Base-by-base conservation (phyloP, 2,329 filamentous ascomycete species). In the Ilyonectria destructans region DNA sequence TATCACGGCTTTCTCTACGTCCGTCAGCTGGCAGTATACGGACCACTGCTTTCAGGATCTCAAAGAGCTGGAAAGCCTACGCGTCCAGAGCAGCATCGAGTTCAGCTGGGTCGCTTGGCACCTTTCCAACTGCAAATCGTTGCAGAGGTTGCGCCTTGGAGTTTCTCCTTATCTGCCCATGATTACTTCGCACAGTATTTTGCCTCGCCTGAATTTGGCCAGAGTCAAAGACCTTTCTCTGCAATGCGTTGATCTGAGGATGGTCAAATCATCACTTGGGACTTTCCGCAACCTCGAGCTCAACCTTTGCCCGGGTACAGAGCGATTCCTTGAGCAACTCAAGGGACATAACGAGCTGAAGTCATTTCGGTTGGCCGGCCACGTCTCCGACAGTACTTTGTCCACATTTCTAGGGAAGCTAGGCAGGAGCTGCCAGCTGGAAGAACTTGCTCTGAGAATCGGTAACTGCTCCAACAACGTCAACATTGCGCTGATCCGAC, bases 401-500 rank as follows among this genome's bases (percentile, higher is more conserved):
- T 45, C 40, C 40, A 45, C 15, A 45, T 45, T 45, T 45, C 40
- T n/a, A 45, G 40, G 40, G 15, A 45, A 45, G 40, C 40, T 45
- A 45, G 40, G 40, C 40, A 45, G 40, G 40, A 45, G 40, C 17
- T 45, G 40, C n/a, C 17, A 8, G 40, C 40, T 45, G 17, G 40
- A 45, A n/a, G 40, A 45, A 45, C 40, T 45, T 19, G 40, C 40
- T 45, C 40, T 45, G n/a, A n/a, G 17, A 19, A n/a, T 45, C 40
- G 17, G 17, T 13, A 45, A 19, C 40, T 45, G 17, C 40, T 19
- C 17, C 15, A 45, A 45, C 17, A 45, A 45, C 8, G 17, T 45
- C 40, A 45, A 19, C 40, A 45, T 45, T 45, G 40, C 40, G 40
- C 40, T 45, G 40, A 45, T 45, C 40, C 40, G 40, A n/a, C 40